Evolutionary conservation across 257 asterid genomes (phyloP).

Genomic region (Solanum sitiens): DNA sequence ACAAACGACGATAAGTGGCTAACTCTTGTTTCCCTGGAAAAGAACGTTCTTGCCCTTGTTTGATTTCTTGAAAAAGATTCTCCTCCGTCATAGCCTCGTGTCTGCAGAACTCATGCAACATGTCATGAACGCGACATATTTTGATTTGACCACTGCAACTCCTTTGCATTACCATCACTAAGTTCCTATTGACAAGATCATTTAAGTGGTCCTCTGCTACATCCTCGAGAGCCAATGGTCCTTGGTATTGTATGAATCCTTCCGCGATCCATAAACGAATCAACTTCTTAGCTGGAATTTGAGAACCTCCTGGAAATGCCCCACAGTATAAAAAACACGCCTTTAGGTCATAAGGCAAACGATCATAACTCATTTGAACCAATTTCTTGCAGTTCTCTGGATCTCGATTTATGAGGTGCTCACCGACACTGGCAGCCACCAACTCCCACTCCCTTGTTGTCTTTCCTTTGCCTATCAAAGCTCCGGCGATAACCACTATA

Average conservation of each 20-base stretch:
- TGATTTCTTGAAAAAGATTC: constrained; percentile 31
- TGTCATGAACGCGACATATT: constrained; percentile 45
- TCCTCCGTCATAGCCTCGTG: constrained; percentile 27
- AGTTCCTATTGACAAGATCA: constrained; percentile 35
- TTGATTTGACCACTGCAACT: constrained; percentile 30
- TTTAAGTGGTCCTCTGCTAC: constrained; percentile 35
- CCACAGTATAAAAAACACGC: constrained; percentile 50
- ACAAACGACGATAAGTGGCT: constrained; percentile 36
- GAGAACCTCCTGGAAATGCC: constrained; percentile 37
- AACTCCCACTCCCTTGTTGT: constrained; percentile 23
- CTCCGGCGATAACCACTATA: constrained; percentile 44
- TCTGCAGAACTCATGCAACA: constrained; percentile 41
- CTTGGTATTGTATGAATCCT: constrained; percentile 36
- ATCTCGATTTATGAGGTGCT: constrained; percentile 23
- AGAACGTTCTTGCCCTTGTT: neutral
- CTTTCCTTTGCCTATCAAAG: constrained; percentile 29
- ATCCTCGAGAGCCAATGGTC: constrained; percentile 29
- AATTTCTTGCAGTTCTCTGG: constrained; percentile 23
- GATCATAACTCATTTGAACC: constrained; percentile 33
- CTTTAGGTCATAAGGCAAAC: constrained; percentile 41
- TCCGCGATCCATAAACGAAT: constrained; percentile 47
- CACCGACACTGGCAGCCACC: constrained; percentile 30
- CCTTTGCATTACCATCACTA: constrained; percentile 28
- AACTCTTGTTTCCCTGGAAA: constrained; percentile 10
- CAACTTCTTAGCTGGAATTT: constrained; percentile 31